Evolutionary conservation across 1,139 yeast genomes (phyloP), one percentile per base, ranked within the genome.

Genomic region (Diutina pseudorugosa): DNA sequence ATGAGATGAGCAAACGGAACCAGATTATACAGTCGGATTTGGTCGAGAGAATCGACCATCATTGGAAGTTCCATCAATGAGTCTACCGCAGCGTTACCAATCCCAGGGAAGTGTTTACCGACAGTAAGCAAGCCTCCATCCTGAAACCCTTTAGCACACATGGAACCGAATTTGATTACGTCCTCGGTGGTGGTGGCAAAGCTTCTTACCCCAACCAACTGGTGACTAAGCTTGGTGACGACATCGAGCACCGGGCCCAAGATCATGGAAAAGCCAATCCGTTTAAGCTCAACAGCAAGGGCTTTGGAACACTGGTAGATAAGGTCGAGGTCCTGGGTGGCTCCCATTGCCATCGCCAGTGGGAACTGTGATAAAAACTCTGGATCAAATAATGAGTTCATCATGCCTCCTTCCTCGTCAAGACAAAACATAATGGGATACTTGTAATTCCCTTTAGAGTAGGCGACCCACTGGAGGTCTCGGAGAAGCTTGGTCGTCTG

Each of bases 71-170:
- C 85, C 48, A 80, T 63, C 23, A 80, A 65, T 1, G 80, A 72
- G 59, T 81, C 84, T 3, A 82, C 82, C 20, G 76, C 71, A 0
- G 85, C 83, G 57, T 76, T 76, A 3, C 86, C 87, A 52, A 80
- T 80, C 1, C 87, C 87, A 0, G 87, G 87, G 59, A 82, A 82
- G 63, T 82, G 86, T 58, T 81, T 80, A 0, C 83, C 85, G 55
- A 81, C 76, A 1, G 82, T 73, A 44, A 77, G 65, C 19, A 82
- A 61, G 1, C 85, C 85, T 2, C 83, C 85, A 51, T 71, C 78
- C 54, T 72, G 69, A 51, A 79, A 69, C 0, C 87, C 88, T 54
- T 67, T 70, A 16, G 82, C 77, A 58, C 78, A 76, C 3, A 81
- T 80, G 47, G 68, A 63, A 1, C 84, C 85, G 60, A 72, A 81